Evolutionary conservation across 768 basidiomycete species (phyloP), one percentile per base, ranked within the genome.

Genomic region (Boletus sp.): DNA sequence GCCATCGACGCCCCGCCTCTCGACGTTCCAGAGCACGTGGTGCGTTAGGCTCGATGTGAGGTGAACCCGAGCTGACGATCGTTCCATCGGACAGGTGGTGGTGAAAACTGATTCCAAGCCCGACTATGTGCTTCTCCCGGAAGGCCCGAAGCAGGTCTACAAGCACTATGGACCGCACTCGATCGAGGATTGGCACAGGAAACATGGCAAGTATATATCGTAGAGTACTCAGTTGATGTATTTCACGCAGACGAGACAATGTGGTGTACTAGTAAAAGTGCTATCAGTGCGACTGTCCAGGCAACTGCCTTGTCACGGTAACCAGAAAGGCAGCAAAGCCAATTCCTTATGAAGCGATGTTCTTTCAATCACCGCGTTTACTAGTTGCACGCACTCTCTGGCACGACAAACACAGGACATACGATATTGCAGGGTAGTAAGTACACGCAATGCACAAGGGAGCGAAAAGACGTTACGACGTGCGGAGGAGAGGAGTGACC

Each of bases 1-100:
- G 85, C 78, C 0, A 85, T 87, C 49, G 86, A 87, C 54, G 77
- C 76, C 5, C 85, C 84, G 3, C 75, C 80, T n/a, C 76, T 87
- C 14, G 77, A 79, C 36, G 57, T 64, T 0, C 83, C 85, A 2
- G 72, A 79, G 12, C 75, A 75, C 14, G 68, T 86, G 78, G 85
- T 85, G 49, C 55, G 77, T 64, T 17, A 3, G 5, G 1, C 7
- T 5, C 7, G 1, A 9, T 12, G 7, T n/a, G 33, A 12, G 10
- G 17, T 15, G 8, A 17, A 18, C 14, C 7, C 64, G 5, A 7
- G 30, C 53, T 51, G 24, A 55, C 20, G 2, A 1, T 24, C 24
- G 24, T 24, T 24, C 24, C 24, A 24, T 24, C 24, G 45, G 7
- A 20, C 56, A 83, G 83, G 77, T 80, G 17, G 76, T 80, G 55